Evolutionary conservation across 2,329 filamentous ascomycete genomes (phyloP).

Genomic region (Colletotrichum tabaci): DNA sequence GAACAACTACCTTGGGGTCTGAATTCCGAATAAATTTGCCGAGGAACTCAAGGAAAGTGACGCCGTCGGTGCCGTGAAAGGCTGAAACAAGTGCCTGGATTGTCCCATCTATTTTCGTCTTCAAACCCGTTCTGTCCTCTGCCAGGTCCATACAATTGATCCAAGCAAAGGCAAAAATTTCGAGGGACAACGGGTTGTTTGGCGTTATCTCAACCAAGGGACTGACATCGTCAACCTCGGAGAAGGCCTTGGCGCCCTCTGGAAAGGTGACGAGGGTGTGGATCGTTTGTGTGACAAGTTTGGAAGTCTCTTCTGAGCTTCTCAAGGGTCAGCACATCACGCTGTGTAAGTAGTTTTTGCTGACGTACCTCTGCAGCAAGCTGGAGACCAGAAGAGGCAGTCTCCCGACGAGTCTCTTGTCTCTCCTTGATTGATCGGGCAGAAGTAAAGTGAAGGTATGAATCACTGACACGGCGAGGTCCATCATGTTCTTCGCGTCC

Average conservation of each 20-base stretch:
- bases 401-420: conserved; percentile 65
- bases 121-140: conserved; percentile 51
- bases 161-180: conserved; percentile 72
- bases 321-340: neutral
- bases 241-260: conserved; percentile 65
- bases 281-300: conserved; percentile 70
- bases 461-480: conserved; percentile 74
- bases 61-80: conserved; percentile 72
- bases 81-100: conserved; percentile 65
- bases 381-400: conserved; percentile 68
- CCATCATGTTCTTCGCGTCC: conserved; percentile 72
- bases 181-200: conserved; percentile 66
- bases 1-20: conserved; percentile 60
- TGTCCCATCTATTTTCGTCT: conserved; percentile 61
- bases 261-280: conserved; percentile 67
- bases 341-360: neutral
- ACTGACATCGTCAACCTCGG: conserved; percentile 65
- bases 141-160: conserved; percentile 60
- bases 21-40: conserved; percentile 66
- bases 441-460: conserved; percentile 74
- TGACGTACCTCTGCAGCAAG: conserved; percentile 65
- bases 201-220: conserved; percentile 71
- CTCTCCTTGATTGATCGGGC: conserved; percentile 60
- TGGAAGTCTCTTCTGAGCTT: conserved; percentile 68
- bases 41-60: conserved; percentile 72